phyloP scores from a whole-genome alignment of 495 filamentous ascomycete species.

The Trichoderma orchidacearum region DNA sequence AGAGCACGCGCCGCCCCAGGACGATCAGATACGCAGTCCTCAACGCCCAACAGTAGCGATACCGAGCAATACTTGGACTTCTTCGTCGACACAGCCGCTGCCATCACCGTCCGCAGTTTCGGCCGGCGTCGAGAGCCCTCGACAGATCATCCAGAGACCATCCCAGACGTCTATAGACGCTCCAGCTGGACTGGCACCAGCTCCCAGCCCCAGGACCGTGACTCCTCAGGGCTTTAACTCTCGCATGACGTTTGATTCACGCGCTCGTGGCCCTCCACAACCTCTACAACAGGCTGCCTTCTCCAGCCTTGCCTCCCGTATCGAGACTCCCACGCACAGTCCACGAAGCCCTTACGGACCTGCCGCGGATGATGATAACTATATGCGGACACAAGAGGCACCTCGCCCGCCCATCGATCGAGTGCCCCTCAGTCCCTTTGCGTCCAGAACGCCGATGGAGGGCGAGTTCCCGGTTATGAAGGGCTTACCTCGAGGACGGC shows the following conservation, averaged over 20 bases:
- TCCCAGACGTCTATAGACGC: background rate
- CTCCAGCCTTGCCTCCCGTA: background rate
- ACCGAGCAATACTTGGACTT: background rate
- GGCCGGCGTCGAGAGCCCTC: background rate
- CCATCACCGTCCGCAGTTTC: background rate
- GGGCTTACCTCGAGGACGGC: conserved; percentile 1
- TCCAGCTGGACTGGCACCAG: background rate
- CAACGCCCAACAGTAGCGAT: background rate
- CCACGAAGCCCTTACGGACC: background rate
- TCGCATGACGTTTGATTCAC: background rate
- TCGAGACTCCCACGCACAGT: background rate
- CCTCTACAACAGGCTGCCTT: background rate
- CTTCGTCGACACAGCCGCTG: background rate
- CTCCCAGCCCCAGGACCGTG: background rate
- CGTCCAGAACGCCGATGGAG: background rate
- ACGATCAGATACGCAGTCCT: background rate
- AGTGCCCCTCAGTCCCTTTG: background rate
- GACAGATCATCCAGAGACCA: background rate
- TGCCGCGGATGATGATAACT: background rate
- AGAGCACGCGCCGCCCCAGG: no score
- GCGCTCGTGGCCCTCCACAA: background rate
- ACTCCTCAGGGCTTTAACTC: background rate
- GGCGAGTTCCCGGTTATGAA: conserved; percentile 2
- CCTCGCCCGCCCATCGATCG: background rate
- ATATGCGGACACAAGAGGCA: background rate